Percentiles rank a stretch among this genome's conserved stretches.
Conservation (phyloP, 192 early-diverging fungal genomes). For the Coemansia sp. region DNA sequence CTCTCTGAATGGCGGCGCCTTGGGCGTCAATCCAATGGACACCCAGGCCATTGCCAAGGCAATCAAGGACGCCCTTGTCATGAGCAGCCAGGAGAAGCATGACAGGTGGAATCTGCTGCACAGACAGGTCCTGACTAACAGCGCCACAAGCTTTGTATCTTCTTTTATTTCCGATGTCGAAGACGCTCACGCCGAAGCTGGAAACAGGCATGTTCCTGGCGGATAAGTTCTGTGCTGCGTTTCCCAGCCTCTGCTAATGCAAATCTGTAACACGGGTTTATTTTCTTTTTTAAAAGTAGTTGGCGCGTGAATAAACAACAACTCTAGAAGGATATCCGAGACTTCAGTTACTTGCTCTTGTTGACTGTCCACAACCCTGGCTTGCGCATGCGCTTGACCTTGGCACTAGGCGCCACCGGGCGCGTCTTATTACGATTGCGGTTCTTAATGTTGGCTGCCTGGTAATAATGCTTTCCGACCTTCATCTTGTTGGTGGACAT, state of each 20-base stretch:
- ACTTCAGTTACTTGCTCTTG: constrained; percentile 27
- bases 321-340: background rate
- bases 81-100: constrained; percentile 73
- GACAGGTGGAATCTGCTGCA: constrained; percentile 73
- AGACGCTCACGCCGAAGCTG: constrained; percentile 15
- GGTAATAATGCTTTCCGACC: constrained; percentile 88
- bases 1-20: constrained; percentile 74
- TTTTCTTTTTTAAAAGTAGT: too few relatives aligned
- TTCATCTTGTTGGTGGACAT: constrained; percentile 94
- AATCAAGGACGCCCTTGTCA: constrained; percentile 84
- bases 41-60: constrained; percentile 82
- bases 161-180: constrained; percentile 56
- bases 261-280: too few relatives aligned
- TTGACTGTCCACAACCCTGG: constrained; percentile 50
- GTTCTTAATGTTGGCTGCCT: constrained; percentile 94
- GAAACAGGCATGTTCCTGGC: background rate
- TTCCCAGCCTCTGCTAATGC: too few relatives aligned
- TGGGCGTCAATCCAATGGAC: constrained; percentile 98
- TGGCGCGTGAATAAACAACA: too few relatives aligned
- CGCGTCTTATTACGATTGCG: constrained; percentile 78
- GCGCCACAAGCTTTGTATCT: constrained; percentile 67
- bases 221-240: too few relatives aligned
- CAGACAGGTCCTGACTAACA: constrained; percentile 66
- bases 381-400: constrained; percentile 53
- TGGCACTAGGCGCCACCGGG: constrained; percentile 62